A percentile compares a stretch with the other conserved stretches of the same genome.
phyloP scores from a whole-genome alignment of 768 basidiomycete species.

The Lyophyllum decastes region DNA sequence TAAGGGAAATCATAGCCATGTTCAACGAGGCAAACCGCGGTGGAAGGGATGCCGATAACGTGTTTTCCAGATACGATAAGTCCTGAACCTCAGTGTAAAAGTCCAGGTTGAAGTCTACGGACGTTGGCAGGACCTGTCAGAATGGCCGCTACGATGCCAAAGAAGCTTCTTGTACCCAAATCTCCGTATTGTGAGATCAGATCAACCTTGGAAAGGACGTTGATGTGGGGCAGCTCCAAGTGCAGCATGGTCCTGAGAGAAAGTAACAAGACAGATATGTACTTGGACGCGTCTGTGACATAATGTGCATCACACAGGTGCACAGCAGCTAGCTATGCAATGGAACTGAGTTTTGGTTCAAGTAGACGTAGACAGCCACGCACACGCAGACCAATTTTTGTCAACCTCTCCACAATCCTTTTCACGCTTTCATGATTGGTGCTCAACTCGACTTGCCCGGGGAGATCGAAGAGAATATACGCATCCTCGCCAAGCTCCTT shows the following conservation, averaged over 20 bases:
- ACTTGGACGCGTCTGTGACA: constrained; percentile 94
- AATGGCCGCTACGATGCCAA: constrained; percentile 5
- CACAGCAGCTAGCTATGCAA: constrained; percentile 89
- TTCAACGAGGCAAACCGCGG: constrained; percentile 80
- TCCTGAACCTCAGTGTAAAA: constrained; percentile 99
- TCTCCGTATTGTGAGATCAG: constrained; percentile 89
- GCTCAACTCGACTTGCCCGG: constrained; percentile 96
- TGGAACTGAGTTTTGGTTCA: background rate
- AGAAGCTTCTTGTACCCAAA: constrained; percentile 57
- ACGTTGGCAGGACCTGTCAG: constrained; percentile 1
- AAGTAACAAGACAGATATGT: constrained; percentile 87
- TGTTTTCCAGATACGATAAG: constrained; percentile 81
- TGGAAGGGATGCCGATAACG: constrained; percentile 58
- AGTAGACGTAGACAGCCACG: constrained; percentile 29
- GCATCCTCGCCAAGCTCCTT: constrained; percentile 67
- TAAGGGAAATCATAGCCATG: constrained; percentile 86
- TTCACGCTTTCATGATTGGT: constrained; percentile 94
- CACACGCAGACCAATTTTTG: constrained; percentile 83
- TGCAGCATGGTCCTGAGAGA: constrained; percentile 98
- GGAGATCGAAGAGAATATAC: constrained; percentile 93
- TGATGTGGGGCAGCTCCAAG: constrained; percentile 96
- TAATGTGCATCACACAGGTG: constrained; percentile 98
- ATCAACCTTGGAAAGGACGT: constrained; percentile 96
- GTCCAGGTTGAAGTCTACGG: constrained; percentile 90
- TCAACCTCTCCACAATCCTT: constrained; percentile 69